A percentile compares a stretch with the other conserved stretches of the same genome.
Evolutionary conservation across 768 basidiomycete genomes (phyloP).

Genomic region (Lyophyllum atratum): DNA sequence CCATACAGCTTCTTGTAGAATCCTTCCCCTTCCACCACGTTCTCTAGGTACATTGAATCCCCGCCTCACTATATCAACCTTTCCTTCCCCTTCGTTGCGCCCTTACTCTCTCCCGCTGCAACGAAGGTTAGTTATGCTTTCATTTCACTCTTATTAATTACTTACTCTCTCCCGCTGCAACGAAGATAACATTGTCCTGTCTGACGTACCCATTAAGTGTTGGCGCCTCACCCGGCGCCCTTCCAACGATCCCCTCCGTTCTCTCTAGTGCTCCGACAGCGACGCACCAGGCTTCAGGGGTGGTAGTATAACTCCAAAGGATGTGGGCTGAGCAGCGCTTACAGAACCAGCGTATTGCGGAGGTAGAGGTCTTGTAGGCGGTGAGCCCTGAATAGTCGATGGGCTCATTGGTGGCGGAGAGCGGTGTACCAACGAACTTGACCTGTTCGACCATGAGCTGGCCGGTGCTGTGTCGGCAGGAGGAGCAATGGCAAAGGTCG

Average conservation of each 20-base stretch:
- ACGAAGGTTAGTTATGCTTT: too few relatives aligned
- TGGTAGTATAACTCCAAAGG: conserved; percentile 10
- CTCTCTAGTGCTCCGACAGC: conserved; percentile 14
- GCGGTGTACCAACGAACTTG: conserved; percentile 14
- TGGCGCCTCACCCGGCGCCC: too few relatives aligned
- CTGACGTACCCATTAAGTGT: too few relatives aligned
- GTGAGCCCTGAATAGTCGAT: conserved; percentile 16
- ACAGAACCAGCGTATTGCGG: conserved; percentile 19
- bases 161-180: too few relatives aligned
- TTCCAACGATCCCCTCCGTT: conserved; percentile 18
- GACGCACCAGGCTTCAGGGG: conserved; percentile 12
- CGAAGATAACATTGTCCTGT: too few relatives aligned
- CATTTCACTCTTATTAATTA: too few relatives aligned
- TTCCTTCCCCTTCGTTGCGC: too few relatives aligned
- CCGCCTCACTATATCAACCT: too few relatives aligned
- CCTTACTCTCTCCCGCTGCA: too few relatives aligned
- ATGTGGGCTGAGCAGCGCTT: conserved; percentile 18
- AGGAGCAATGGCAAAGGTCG: conserved; percentile 30
- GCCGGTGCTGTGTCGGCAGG: conserved; percentile 30
- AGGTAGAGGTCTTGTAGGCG: conserved; percentile 12
- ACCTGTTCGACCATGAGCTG: conserved; percentile 19
- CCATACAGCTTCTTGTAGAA: too few relatives aligned
- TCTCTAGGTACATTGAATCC: too few relatives aligned
- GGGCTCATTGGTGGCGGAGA: conserved; percentile 10
- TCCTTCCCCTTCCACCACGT: too few relatives aligned